Evolutionary conservation across 306 rosid genomes (phyloP).

Genomic region (Dalbergia cochinchinensis): DNA sequence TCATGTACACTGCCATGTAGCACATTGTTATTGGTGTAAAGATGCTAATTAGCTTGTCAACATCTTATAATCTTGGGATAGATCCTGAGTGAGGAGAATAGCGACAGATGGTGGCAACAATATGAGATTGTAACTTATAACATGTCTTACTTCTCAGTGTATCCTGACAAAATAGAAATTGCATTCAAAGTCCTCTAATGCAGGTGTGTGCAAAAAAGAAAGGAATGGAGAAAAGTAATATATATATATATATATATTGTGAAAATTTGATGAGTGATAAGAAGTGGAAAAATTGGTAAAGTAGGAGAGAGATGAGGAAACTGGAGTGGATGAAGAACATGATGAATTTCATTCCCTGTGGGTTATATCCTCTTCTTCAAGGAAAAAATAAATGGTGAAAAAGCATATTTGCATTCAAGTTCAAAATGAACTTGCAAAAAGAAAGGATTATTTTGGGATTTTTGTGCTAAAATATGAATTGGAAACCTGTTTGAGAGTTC

Average conservation of each 20-base stretch:
- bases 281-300: neutral
- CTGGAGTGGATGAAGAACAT: neutral
- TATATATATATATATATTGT: no score
- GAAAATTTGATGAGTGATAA: neutral
- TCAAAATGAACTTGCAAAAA: conserved; percentile 7
- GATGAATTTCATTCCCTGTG: neutral
- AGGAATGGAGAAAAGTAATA: neutral
- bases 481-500: conserved; percentile 10
- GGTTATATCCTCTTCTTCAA: neutral
- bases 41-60: conserved; percentile 12
- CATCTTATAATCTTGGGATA: neutral
- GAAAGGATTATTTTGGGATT: neutral
- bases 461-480: neutral
- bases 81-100: conserved; percentile 13
- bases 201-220: conserved; percentile 1
- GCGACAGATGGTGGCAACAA: neutral
- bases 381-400: conserved; percentile 16
- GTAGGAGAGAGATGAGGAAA: neutral
- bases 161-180: neutral
- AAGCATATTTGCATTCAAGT: neutral
- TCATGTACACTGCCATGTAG: neutral
- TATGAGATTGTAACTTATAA: neutral
- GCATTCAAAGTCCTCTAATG: neutral
- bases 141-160: neutral
- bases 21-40: neutral